Evolutionary conservation across 2,329 filamentous ascomycete genomes (phyloP).

Genomic region (Ophiobolus disseminans): DNA sequence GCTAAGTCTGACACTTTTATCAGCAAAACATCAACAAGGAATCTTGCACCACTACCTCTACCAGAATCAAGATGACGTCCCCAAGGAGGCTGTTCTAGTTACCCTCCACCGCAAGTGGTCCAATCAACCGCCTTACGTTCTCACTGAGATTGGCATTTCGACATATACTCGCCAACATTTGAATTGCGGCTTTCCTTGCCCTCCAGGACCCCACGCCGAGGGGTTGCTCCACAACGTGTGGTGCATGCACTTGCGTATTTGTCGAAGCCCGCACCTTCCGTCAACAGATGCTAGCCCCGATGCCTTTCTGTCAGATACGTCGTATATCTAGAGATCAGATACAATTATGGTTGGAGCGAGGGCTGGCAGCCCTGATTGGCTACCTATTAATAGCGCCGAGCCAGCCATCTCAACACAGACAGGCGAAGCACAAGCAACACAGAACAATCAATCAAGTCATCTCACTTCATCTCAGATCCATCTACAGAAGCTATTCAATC

Average conservation of each 20-base stretch:
- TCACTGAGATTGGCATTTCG: conserved; percentile 25
- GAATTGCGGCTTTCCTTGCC: neutral
- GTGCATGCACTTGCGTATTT: conserved; percentile 22
- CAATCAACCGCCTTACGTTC: conserved; percentile 8
- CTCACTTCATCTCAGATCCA: no score
- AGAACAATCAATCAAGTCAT: no score
- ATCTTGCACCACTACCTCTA: conserved; percentile 13
- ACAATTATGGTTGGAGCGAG: no score
- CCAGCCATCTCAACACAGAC: no score
- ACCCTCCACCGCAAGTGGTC: conserved; percentile 19
- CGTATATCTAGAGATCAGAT: no score
- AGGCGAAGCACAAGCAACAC: no score
- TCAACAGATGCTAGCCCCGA: conserved; percentile 7
- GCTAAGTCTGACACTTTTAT: no score
- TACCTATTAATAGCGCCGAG: no score
- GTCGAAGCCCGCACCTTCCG: conserved; percentile 13
- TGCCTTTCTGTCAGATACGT: conserved; percentile 22
- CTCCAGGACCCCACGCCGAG: conserved; percentile 21
- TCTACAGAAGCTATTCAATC: no score
- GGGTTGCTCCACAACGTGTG: conserved; percentile 16
- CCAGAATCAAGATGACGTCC: neutral
- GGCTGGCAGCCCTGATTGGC: no score
- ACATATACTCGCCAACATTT: conserved; percentile 14
- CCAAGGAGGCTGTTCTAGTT: conserved; percentile 21
- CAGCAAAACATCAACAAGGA: conserved; percentile 1